Evolutionary conservation across 2,329 filamentous ascomycete species (phyloP).

Genomic region (Leptographium galeiforme): DNA sequence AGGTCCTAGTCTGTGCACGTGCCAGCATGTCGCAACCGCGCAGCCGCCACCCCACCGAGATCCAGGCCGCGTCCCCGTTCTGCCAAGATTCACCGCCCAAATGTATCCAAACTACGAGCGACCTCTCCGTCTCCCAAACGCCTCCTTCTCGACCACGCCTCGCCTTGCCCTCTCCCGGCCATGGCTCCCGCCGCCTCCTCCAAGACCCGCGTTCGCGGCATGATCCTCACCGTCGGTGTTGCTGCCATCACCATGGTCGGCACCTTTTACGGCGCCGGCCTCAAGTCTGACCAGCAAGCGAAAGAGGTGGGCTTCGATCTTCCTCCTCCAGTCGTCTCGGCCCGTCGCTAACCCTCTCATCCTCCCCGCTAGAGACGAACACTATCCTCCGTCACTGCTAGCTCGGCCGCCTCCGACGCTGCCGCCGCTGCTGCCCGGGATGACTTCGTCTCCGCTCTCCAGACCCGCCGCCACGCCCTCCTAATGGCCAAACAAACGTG

Average conservation of each 20-base stretch:
- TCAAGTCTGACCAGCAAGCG: conserved; percentile 18
- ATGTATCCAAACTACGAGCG: not conserved
- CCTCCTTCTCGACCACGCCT: not conserved
- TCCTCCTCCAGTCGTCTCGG: not conserved
- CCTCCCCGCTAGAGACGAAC: conserved; percentile 9
- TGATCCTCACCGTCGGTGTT: conserved; percentile 13
- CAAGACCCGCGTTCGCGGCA: conserved; percentile 9
- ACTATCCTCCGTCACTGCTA: not conserved
- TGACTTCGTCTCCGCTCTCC: conserved; percentile 18
- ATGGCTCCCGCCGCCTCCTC: not conserved
- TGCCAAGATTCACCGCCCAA: conserved; percentile 9
- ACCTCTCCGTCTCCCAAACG: not conserved
- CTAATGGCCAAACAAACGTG: conserved; percentile 14
- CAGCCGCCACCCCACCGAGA: not conserved
- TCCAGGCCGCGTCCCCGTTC: not conserved
- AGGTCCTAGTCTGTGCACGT: too few relatives aligned
- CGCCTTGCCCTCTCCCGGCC: not conserved
- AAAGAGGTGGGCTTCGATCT: conserved; percentile 3
- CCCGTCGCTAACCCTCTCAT: not conserved
- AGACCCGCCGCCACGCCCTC: conserved; percentile 14
- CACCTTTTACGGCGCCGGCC: conserved; percentile 19
- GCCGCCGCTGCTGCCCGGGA: conserved; percentile 13
- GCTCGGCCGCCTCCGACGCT: not conserved
- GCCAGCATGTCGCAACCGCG: too few relatives aligned
- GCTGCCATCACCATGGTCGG: conserved; percentile 18